These are phyloP conservation scores for Penicillium maclennaniae DNA, from an alignment of 495 filamentous ascomycete species.

Conservation along the genomic window DNA sequence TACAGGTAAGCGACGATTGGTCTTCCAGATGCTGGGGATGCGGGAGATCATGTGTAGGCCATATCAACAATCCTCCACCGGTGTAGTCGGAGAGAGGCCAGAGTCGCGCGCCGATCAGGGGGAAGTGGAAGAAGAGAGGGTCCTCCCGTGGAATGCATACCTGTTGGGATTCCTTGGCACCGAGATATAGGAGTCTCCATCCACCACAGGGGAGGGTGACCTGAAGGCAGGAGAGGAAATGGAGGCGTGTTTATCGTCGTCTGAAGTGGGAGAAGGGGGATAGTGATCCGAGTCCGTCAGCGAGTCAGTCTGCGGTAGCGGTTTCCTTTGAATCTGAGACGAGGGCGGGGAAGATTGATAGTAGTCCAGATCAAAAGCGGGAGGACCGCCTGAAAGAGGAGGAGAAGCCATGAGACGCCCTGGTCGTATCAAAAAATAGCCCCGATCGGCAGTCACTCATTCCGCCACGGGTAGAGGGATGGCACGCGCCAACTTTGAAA, in stretches of 20 bases:
- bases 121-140: neutral
- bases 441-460: constrained; percentile 27
- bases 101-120: constrained; percentile 8
- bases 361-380: constrained; percentile 19
- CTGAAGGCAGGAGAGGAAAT: constrained; percentile 22
- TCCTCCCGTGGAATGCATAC: constrained; percentile 28
- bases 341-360: constrained; percentile 20
- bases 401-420: constrained; percentile 28
- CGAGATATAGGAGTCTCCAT: constrained; percentile 32
- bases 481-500: constrained; percentile 16
- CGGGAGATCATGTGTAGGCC: constrained; percentile 22
- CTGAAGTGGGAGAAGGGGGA: constrained; percentile 27
- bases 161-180: constrained; percentile 38
- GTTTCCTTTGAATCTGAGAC: constrained; percentile 36
- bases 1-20: constrained; percentile 28
- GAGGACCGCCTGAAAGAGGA: constrained; percentile 23
- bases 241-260: constrained; percentile 25
- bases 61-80: constrained; percentile 8
- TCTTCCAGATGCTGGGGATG: constrained; percentile 21
- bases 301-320: constrained; percentile 33
- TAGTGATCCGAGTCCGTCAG: constrained; percentile 23
- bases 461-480: constrained; percentile 22
- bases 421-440: constrained; percentile 26
- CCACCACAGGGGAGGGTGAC: constrained; percentile 25
- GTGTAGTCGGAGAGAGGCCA: constrained; percentile 6